These are phyloP conservation scores for Funneliformis mosseae DNA, from an alignment of 192 early-diverging fungal species.

Conservation along the genomic window DNA sequence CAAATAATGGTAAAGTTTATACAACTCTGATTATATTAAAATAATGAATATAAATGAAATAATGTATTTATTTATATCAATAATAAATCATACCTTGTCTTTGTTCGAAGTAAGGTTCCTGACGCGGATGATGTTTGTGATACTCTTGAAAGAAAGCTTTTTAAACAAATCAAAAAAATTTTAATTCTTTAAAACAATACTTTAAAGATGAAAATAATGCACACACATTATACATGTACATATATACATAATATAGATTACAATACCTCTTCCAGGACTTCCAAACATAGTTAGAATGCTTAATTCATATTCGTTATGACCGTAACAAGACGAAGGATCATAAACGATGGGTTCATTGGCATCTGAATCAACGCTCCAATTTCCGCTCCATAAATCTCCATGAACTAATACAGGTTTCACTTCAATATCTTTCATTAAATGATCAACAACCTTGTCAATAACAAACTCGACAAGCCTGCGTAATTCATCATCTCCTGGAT, in stretches of 20 bases:
- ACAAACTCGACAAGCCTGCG: slow-evolving; percentile 11
- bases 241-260: background rate
- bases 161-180: background rate
- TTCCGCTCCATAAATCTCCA: slow-evolving; percentile 42
- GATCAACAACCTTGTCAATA: slow-evolving; percentile 30
- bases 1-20: slow-evolving; percentile 39
- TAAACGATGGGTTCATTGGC: slow-evolving; percentile 34
- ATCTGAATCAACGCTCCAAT: slow-evolving; percentile 34
- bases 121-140: slow-evolving; percentile 36
- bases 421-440: slow-evolving; percentile 18
- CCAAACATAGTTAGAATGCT: slow-evolving; percentile 39
- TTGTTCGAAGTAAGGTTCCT: slow-evolving; percentile 33
- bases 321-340: slow-evolving; percentile 39
- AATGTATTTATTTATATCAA: background rate
- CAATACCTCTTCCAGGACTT: slow-evolving; percentile 23
- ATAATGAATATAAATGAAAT: background rate
- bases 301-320: slow-evolving; percentile 37
- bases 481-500: slow-evolving; percentile 18
- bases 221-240: background rate
- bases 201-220: background rate
- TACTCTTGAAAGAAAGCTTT: slow-evolving; percentile 38
- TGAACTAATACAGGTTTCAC: slow-evolving; percentile 37
- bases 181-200: background rate
- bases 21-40: slow-evolving; percentile 23
- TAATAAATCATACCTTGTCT: slow-evolving; percentile 20